Conservation (phyloP, 1,139 yeast species). For the Hansenula anomala region DNA sequence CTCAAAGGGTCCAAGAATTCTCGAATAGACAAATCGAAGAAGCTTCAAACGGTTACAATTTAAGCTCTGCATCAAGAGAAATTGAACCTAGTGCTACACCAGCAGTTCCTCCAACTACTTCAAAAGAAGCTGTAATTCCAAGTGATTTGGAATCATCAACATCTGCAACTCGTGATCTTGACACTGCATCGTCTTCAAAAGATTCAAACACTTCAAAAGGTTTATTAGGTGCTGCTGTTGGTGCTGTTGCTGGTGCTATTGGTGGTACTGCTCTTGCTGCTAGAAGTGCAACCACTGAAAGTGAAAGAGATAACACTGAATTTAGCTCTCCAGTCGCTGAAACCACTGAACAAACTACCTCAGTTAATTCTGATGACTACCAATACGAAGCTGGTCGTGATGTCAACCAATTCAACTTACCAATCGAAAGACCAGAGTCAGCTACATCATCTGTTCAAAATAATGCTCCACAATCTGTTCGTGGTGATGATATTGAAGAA, state of each 20-base stretch:
- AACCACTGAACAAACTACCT: slow-evolving; percentile 29
- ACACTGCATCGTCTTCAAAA: background rate
- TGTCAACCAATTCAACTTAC: slow-evolving; percentile 34
- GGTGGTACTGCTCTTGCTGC: slow-evolving; percentile 6
- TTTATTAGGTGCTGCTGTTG: slow-evolving; percentile 19
- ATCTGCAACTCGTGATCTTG: slow-evolving; percentile 18
- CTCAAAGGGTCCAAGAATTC: slow-evolving; percentile 31
- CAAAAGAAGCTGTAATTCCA: no score
- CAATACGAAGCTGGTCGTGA: slow-evolving; percentile 25
- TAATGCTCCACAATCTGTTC: slow-evolving; percentile 84
- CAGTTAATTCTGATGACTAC: slow-evolving; percentile 37
- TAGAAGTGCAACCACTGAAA: slow-evolving; percentile 21
- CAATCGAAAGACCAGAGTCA: slow-evolving; percentile 68
- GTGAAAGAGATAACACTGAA: slow-evolving; percentile 16
- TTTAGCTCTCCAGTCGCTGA: slow-evolving; percentile 28
- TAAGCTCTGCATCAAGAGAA: background rate
- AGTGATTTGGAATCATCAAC: no score
- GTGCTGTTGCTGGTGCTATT: slow-evolving; percentile 17
- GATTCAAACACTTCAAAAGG: slow-evolving; percentile 12
- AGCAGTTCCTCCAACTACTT: slow-evolving; percentile 21
- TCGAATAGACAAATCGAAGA: slow-evolving; percentile 32
- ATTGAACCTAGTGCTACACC: slow-evolving; percentile 11
- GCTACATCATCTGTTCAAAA: slow-evolving; percentile 88
- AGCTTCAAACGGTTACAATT: slow-evolving; percentile 24
- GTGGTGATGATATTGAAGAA: slow-evolving; percentile 51